A percentile compares a stretch with the other conserved stretches of the same genome.
These are phyloP conservation scores for Cardiospermum halicacabum DNA, from an alignment of 345 rosid species.

Conservation along the genomic window DNA sequence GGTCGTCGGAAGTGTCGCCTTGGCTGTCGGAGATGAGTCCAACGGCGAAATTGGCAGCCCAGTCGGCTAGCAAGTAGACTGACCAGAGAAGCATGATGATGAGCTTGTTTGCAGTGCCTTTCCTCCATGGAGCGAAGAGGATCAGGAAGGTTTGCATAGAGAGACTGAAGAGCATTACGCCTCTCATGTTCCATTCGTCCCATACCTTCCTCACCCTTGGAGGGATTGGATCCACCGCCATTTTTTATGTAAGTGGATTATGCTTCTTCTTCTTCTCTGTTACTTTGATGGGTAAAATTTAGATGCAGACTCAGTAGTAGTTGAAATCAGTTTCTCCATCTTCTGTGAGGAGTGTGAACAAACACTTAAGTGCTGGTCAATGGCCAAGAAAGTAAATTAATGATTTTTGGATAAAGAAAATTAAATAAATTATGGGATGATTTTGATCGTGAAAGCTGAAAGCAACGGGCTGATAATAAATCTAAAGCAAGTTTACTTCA, in stretches of 20 bases:
- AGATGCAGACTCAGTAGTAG: background rate
- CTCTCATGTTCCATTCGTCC: constrained; percentile 57
- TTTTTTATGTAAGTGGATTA: background rate
- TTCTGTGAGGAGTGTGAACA: no score
- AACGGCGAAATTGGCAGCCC: constrained; percentile 49
- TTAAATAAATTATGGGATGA: no score
- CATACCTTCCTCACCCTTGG: constrained; percentile 23
- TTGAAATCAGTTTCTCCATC: no score
- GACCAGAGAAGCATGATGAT: constrained; percentile 45
- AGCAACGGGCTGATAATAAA: no score
- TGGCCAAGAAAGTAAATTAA: no score
- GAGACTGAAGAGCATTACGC: constrained; percentile 51
- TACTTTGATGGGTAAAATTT: background rate
- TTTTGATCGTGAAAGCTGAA: no score
- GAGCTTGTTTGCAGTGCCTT: constrained; percentile 33
- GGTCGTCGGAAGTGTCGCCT: background rate
- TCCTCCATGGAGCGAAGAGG: constrained; percentile 44
- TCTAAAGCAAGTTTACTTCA: no score
- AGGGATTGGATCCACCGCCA: constrained; percentile 37
- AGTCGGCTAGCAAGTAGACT: constrained; percentile 55
- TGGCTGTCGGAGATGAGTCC: constrained; percentile 54
- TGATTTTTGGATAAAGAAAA: no score
- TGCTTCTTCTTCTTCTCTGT: background rate
- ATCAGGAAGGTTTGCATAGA: constrained; percentile 47
- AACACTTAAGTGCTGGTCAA: no score